Evolutionary conservation across 805 yeast species (phyloP), one percentile per base, ranked within the genome.

Genomic region (Cyberlindnera suaveolens): DNA sequence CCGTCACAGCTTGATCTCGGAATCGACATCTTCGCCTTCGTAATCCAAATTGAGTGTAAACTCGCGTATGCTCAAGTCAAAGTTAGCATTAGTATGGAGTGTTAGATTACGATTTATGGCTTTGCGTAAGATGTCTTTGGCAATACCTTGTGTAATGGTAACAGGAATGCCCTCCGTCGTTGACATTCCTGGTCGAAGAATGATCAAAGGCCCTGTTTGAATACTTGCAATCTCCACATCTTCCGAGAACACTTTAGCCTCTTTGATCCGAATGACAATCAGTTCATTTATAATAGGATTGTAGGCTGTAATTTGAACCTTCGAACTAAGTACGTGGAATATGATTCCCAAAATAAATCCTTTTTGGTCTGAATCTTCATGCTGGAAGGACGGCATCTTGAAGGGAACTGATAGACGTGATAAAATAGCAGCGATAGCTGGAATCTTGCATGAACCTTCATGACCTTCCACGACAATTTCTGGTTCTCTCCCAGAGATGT

Each of bases 271-370:
- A 13, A 75, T 58, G n/a, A 60, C 51, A 1, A 75, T 58, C 14
- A 67, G 72, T n/a, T 66, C 56, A 51, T 80, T 78, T 5, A 48
- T 43, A 1, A 80, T 51, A 1, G 86, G 86, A 50, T 80, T 80
- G 57, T 56, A 75, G 0, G 78, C 63, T 0, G 72, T 70, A 43
- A 80, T 53, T 50, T 78, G 82, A 5, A 77, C 66, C 37, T 77
- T 78, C 1, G 80, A 73, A 0, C 73, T 62, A 61, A 78, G 61
- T 4, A 80, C 49, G 56, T 80, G 83, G 61, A 80, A 71, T 0
- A 75, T 74, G 5, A 77, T 67, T 14, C 68, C 71, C 1, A 73
- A 41, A 6, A 80, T 59, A 44, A 78, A 78, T 2, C 74, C 72
- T 11, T 52, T 34, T 16, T 40, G 36, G 5, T 47, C 46, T 29